Percentiles rank a stretch among this genome's conserved stretches.
Conservation (phyloP, 140 eudicot species). For the Anethum foeniculum region DNA sequence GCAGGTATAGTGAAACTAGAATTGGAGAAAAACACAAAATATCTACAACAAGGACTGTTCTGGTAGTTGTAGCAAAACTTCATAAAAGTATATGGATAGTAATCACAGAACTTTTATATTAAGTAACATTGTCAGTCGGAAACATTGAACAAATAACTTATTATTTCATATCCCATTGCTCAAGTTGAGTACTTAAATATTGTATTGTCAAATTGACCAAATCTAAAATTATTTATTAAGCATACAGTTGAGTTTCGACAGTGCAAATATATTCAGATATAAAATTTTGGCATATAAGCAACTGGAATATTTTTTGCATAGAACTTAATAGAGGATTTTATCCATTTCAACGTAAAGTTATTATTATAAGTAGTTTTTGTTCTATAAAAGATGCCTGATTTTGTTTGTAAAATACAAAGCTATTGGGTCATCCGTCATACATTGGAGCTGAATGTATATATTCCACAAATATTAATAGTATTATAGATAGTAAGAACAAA, state of each 20-base stretch:
- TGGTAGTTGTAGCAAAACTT: not conserved
- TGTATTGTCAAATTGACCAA: not conserved
- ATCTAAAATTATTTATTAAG: not conserved
- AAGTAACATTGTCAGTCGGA: not conserved
- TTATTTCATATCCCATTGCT: not conserved
- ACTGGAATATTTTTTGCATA: not conserved
- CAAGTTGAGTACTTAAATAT: not conserved
- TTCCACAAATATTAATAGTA: not conserved
- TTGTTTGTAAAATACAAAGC: not conserved
- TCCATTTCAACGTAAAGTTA: not conserved
- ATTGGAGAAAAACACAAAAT: not conserved
- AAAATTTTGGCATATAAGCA: not conserved
- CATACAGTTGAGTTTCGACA: not conserved
- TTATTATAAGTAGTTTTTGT: not conserved
- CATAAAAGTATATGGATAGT: not conserved
- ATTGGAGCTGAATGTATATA: not conserved
- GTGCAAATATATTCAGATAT: not conserved
- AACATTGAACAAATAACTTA: not conserved
- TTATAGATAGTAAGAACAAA: not conserved
- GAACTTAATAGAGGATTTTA: not conserved
- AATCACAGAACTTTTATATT: not conserved
- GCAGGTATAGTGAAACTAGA: not conserved
- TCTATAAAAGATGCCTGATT: not conserved
- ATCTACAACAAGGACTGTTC: not conserved
- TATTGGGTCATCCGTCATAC: slow-evolving; percentile 22